A percentile compares a stretch with the other conserved stretches of the same genome.
phyloP scores from a whole-genome alignment of 176 grass and related monocot genomes.

The Themeda triandra region DNA sequence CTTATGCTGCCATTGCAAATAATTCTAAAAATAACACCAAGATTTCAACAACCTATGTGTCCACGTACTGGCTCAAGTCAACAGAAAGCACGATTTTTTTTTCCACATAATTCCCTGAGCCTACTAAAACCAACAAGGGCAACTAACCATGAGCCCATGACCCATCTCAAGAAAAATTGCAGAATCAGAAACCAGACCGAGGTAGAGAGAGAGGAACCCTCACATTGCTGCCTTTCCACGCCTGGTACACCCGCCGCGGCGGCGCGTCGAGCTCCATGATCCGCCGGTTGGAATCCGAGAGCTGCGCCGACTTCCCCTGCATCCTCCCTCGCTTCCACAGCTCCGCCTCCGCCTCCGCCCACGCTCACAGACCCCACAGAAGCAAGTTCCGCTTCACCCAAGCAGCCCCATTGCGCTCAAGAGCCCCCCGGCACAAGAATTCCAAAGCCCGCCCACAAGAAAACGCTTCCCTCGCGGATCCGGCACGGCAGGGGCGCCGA shows the following conservation, averaged over 20 bases:
- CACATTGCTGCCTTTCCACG: slow-evolving; percentile 82
- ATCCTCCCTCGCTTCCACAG: slow-evolving; percentile 41
- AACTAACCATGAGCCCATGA: background rate
- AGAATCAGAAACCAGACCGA: slow-evolving; percentile 13
- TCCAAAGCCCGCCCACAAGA: slow-evolving; percentile 19
- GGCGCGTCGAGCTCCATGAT: slow-evolving; percentile 56
- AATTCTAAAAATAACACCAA: background rate
- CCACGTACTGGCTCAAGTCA: background rate
- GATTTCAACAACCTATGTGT: background rate
- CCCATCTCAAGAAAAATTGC: background rate
- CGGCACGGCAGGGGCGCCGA: background rate
- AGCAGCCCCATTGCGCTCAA: background rate
- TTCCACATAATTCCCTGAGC: background rate
- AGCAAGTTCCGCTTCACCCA: slow-evolving; percentile 8
- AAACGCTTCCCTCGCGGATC: slow-evolving; percentile 33
- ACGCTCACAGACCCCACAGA: background rate
- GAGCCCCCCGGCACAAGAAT: background rate
- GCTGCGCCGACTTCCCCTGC: slow-evolving; percentile 48
- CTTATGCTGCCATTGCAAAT: background rate
- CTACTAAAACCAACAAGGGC: background rate
- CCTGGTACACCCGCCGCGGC: slow-evolving; percentile 54
- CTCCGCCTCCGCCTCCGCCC: background rate
- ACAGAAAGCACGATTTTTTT: background rate
- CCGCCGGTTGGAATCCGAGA: slow-evolving; percentile 60
- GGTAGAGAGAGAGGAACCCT: slow-evolving; percentile 5